phyloP scores from a whole-genome alignment of 1,284 basidiomycete genomes.

The Sparassis latifolia region DNA sequence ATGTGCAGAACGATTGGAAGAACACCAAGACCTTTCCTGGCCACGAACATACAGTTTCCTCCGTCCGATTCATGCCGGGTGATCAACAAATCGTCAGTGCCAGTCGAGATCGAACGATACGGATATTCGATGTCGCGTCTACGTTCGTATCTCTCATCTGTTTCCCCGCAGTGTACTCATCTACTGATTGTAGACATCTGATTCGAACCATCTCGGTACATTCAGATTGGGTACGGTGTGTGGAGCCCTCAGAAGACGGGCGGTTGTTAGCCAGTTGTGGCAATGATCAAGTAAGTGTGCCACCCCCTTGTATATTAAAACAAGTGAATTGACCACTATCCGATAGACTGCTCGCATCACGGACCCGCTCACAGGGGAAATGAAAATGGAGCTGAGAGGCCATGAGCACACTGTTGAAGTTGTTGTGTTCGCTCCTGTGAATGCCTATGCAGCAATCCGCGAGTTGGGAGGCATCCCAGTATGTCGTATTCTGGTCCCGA shows the following conservation, averaged over 20 bases:
- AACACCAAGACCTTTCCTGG: slow-evolving; percentile 69
- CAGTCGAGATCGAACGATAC: slow-evolving; percentile 66
- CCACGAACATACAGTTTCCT: slow-evolving; percentile 73
- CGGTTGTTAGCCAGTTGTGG: slow-evolving; percentile 57
- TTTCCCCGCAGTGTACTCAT: neutral
- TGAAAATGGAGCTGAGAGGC: slow-evolving; percentile 63
- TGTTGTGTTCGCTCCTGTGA: slow-evolving; percentile 52
- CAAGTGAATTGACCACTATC: neutral
- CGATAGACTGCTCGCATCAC: slow-evolving; percentile 59
- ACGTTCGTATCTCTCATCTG: slow-evolving; percentile 33
- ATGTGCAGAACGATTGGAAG: slow-evolving; percentile 67
- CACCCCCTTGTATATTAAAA: neutral
- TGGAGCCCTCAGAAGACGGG: slow-evolving; percentile 54
- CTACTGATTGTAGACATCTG: slow-evolving; percentile 37
- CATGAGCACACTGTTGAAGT: slow-evolving; percentile 75
- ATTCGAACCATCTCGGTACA: slow-evolving; percentile 57
- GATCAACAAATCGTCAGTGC: slow-evolving; percentile 66
- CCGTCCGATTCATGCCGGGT: slow-evolving; percentile 66
- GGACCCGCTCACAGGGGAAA: slow-evolving; percentile 55
- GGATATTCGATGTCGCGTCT: slow-evolving; percentile 68
- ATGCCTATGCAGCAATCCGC: slow-evolving; percentile 50
- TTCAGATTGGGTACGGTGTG: slow-evolving; percentile 66
- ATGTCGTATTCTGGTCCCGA: neutral
- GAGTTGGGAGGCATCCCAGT: slow-evolving; percentile 25
- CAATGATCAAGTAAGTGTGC: slow-evolving; percentile 56